Evolutionary conservation across 169 alveolate genomes (phyloP), one percentile per base, ranked within the genome.

Genomic region (Plasmodium yoelii): DNA sequence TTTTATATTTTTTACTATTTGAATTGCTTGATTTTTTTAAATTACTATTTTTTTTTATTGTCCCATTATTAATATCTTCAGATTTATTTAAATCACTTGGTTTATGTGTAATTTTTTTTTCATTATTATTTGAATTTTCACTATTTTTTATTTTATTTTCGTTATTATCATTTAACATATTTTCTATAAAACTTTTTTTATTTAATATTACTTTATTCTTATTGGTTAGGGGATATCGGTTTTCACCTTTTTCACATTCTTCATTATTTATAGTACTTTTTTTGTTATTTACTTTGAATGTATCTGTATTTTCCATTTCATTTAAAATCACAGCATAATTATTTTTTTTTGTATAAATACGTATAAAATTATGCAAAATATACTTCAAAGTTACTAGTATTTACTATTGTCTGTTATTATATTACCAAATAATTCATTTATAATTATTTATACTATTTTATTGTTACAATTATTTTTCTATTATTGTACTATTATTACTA

Each of bases 231-330:
- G 42, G 7, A 34, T 34, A 5, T 3, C 7, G 4, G 47, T 10
- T 47, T 39, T 67, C 51, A 63, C 28, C 68, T 60, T 47, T 18
- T 13, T 22, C 46, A 77, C 19, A 49, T 51, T 26, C 26, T 1
- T 53, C 77, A 13, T 47, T 24, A 51, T 61, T 56, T 10, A 39
- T 15, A 42, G 13, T 64, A 56, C n/a, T 47, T 46, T 77, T 77
- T 64, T 77, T 51, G 65, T 69, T 57, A 8, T 51, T 57, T 64
- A 46, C 55, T 77, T 63, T 57, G 18, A 46, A 47, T 44, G 44
- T 46, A 24, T 65, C 89, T 46, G 28, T 28, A 28, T 64, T 63
- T 24, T 67, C 80, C 75, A 64, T 77, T 77, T 77, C 89, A 64
- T 53, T 26, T 34, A 64, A 46, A 24, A 68, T 49, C 19, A 13